Evolutionary conservation across 768 basidiomycete species (phyloP).

Genomic region (Leucosporidium creatinivorum): DNA sequence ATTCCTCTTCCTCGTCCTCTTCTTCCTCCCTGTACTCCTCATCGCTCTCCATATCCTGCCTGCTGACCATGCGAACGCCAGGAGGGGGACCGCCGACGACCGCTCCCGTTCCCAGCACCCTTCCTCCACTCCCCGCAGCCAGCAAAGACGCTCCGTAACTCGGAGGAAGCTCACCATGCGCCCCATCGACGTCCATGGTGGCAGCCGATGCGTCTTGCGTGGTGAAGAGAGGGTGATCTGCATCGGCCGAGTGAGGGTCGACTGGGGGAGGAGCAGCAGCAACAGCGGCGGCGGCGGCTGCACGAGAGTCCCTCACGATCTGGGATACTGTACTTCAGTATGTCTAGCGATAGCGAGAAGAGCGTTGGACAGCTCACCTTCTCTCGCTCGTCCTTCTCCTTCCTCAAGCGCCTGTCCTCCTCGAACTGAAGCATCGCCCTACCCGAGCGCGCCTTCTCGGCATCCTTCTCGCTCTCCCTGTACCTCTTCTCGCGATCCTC

Average conservation of each 20-base stretch:
- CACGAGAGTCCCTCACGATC: slow-evolving; percentile 14
- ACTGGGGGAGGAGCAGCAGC: background rate
- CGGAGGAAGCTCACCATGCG: background rate
- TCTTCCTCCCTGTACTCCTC: background rate
- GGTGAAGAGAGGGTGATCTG: background rate
- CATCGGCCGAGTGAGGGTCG: background rate
- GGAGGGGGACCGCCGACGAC: background rate
- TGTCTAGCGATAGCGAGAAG: background rate
- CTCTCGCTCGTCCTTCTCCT: slow-evolving; percentile 21
- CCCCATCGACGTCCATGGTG: slow-evolving; percentile 4
- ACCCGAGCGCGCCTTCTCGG: slow-evolving; percentile 7
- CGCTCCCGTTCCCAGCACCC: slow-evolving; percentile 2
- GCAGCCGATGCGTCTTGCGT: background rate
- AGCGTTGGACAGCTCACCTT: background rate
- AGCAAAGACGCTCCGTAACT: background rate
- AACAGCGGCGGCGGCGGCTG: background rate
- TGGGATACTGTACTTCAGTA: background rate
- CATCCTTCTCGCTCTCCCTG: slow-evolving; percentile 21
- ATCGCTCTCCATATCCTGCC: background rate
- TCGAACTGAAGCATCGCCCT: slow-evolving; percentile 21
- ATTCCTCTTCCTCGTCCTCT: background rate
- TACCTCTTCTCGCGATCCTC: slow-evolving; percentile 25
- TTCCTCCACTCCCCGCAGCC: background rate
- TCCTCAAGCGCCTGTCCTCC: slow-evolving; percentile 20
- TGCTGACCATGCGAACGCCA: background rate